Percentiles rank a stretch among this genome's conserved stretches.
Conservation (phyloP, 2,329 filamentous ascomycete genomes). For the Zelopaecilomyces penicillatus region DNA sequence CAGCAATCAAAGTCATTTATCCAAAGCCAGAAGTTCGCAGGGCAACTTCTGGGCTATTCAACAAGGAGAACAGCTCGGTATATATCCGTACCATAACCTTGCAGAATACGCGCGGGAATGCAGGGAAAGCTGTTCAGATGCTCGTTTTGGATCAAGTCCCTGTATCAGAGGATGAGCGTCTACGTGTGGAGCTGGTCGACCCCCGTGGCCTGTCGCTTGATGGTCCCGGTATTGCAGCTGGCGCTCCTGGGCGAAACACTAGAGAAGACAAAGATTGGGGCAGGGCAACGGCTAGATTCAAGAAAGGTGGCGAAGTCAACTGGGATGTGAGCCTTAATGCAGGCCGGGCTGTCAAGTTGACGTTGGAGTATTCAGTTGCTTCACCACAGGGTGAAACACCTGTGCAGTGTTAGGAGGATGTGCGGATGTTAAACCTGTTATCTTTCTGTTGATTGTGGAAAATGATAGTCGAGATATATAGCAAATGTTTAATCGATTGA, state of each 20-base stretch:
- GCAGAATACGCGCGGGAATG: slow-evolving; percentile 38
- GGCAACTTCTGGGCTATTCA: slow-evolving; percentile 42
- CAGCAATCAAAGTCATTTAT: slow-evolving; percentile 46
- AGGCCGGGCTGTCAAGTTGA: slow-evolving; percentile 47
- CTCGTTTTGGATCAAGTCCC: slow-evolving; percentile 53
- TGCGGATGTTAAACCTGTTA: neutral
- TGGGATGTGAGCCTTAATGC: slow-evolving; percentile 53
- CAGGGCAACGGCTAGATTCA: slow-evolving; percentile 41
- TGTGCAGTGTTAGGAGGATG: slow-evolving; percentile 13
- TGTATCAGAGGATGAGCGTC: slow-evolving; percentile 50
- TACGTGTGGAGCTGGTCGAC: slow-evolving; percentile 41
- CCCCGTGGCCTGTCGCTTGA: slow-evolving; percentile 39
- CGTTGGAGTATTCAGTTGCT: slow-evolving; percentile 53
- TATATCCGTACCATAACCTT: slow-evolving; percentile 43
- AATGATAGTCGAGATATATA: too few relatives aligned
- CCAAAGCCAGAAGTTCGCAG: slow-evolving; percentile 46
- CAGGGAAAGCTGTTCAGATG: slow-evolving; percentile 33
- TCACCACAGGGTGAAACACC: slow-evolving; percentile 41
- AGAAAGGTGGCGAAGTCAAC: slow-evolving; percentile 47
- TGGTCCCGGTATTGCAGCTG: slow-evolving; percentile 29
- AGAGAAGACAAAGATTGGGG: slow-evolving; percentile 40
- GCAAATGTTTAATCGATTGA: too few relatives aligned
- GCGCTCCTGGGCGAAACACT: slow-evolving; percentile 21
- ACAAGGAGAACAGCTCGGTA: slow-evolving; percentile 42
- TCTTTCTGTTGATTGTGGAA: too few relatives aligned